phyloP scores from a whole-genome alignment of 2,329 filamentous ascomycete genomes.

The Calonectria henricotiae region DNA sequence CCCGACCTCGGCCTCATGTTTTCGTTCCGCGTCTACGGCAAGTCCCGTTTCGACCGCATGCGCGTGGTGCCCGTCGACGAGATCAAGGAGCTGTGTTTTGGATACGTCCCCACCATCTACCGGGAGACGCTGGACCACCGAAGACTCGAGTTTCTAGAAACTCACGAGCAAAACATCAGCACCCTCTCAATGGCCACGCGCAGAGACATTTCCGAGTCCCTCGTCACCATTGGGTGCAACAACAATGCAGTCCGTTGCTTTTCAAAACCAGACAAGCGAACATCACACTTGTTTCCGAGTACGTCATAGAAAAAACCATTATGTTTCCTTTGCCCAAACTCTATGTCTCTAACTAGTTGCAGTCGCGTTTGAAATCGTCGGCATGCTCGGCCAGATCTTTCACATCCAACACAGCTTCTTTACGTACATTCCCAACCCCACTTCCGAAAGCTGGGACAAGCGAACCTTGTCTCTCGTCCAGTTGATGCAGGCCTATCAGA shows the following conservation, averaged over 20 bases:
- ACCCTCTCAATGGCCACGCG: slow-evolving; percentile 66
- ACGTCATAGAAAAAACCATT: slow-evolving; percentile 40
- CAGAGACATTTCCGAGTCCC: slow-evolving; percentile 68
- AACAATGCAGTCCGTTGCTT: slow-evolving; percentile 67
- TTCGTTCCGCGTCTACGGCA: slow-evolving; percentile 68
- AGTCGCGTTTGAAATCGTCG: slow-evolving; percentile 74
- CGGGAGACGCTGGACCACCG: slow-evolving; percentile 59
- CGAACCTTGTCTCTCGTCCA: slow-evolving; percentile 64
- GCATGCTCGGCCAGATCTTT: slow-evolving; percentile 70
- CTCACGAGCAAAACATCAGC: slow-evolving; percentile 62
- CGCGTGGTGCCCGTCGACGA: slow-evolving; percentile 70
- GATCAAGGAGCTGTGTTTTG: slow-evolving; percentile 72
- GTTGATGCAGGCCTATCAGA: slow-evolving; percentile 61
- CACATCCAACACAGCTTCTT: slow-evolving; percentile 68
- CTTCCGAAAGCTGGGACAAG: slow-evolving; percentile 69
- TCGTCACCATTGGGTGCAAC: slow-evolving; percentile 70
- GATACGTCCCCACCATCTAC: slow-evolving; percentile 71
- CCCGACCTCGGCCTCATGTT: slow-evolving; percentile 71
- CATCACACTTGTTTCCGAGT: slow-evolving; percentile 69
- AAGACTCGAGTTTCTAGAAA: slow-evolving; percentile 58
- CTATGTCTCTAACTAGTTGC: slow-evolving; percentile 35
- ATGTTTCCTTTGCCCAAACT: background rate
- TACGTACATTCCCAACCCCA: slow-evolving; percentile 73
- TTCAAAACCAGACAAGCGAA: slow-evolving; percentile 57
- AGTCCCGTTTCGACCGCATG: slow-evolving; percentile 65